Conservation (phyloP, 2,329 filamentous ascomycete species). For the Epichloe festucae region DNA sequence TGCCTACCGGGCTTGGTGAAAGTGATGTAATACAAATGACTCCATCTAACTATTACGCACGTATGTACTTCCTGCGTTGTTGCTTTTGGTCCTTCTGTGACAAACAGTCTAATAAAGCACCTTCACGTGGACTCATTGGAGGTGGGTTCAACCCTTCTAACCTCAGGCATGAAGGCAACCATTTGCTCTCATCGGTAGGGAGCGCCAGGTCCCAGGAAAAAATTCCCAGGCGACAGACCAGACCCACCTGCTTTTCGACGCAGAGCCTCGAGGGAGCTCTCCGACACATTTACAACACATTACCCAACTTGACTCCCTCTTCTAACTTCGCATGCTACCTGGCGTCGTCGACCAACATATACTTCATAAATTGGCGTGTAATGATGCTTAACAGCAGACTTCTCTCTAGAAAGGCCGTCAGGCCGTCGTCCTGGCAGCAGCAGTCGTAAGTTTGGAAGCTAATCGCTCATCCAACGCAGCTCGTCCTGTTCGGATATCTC, state of each 20-base stretch:
- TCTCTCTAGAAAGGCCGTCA: slow-evolving; percentile 44
- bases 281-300: slow-evolving; percentile 3
- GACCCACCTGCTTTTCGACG: not conserved
- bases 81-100: not conserved
- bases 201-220: not conserved
- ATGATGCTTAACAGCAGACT: slow-evolving; percentile 49
- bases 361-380: slow-evolving; percentile 13
- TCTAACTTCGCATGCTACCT: slow-evolving; percentile 7
- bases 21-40: too few species aligned
- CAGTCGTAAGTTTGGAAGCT: slow-evolving; percentile 32
- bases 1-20: too few species aligned
- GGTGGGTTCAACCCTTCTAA: not conserved
- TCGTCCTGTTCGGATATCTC: slow-evolving; percentile 1
- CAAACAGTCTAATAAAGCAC: slow-evolving; percentile 1
- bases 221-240: not conserved
- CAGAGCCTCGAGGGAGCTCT: slow-evolving; percentile 7
- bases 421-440: slow-evolving; percentile 40
- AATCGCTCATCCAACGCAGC: not conserved
- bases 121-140: slow-evolving; percentile 9
- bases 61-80: too few species aligned
- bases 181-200: not conserved
- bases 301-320: not conserved
- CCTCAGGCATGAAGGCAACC: slow-evolving; percentile 4
- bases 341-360: slow-evolving; percentile 15
- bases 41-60: too few species aligned